Base-by-base conservation (phyloP, 176 grass and related monocot species). In the Carex myosuroides region DNA sequence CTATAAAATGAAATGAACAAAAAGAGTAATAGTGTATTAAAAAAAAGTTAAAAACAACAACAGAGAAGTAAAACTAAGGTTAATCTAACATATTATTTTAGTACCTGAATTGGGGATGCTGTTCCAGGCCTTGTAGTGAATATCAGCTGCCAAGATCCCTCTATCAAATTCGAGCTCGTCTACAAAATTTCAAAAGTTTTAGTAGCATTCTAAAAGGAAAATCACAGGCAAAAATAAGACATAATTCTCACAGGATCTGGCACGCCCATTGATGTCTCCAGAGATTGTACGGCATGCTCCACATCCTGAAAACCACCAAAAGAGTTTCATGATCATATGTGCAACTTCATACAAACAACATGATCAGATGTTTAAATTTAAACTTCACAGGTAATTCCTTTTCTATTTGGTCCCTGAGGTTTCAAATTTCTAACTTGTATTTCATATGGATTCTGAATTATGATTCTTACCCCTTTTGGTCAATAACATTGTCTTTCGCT, bases 71-170 rank as follows among this genome's bases (percentile, higher is more conserved):
- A 35, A 68, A 18, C 2, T 68, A 37, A 24, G 20, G 13, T 70
- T 80, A 13, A 65, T 81, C 29, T 59, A 81, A 74, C 83, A 85
- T 84, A 79, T 46, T 79, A 37, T 86, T 79, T 84, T 82, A 81
- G 13, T 64, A 98, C 95, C 88, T 98, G 95, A 87, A 98, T 98
- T 64, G 92, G 95, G 9, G 92, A 98, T 86, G 92, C 95, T 50
- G 95, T 94, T 64, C 92, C 95, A 86, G 95, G 95, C 91, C 95
- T 93, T 17, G 92, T 98, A 80, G 95, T 98, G 74, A 98, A 98
- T 46, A 98, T 89, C 46, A 98, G 91, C 86, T 91, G 93, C 95
- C 95, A 98, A 35, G 86, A 88, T 77, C 95, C 92, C 88, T 98
- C 95, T 35, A 98, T 94, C 90, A 93, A 86, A 89, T 70, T 88